Evolutionary conservation across 2,329 filamentous ascomycete species (phyloP), one percentile per base, ranked within the genome.

Genomic region (Rutstroemia sydowiana): DNA sequence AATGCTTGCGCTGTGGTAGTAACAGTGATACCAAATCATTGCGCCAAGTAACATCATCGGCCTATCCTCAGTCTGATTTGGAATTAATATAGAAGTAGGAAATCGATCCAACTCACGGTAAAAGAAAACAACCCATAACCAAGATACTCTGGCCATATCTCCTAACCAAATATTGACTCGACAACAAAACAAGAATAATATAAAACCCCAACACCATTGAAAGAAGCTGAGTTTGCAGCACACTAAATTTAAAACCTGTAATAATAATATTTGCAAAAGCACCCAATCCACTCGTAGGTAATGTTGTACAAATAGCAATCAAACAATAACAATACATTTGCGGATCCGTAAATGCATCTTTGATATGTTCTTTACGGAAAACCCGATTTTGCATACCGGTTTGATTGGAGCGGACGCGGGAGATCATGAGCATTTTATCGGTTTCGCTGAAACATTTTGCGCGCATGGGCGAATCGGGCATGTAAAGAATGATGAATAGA

Each of bases 221-320:
- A 21, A 91, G 70, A 1, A 91, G 71, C 68, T 89, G 85, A 0
- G 85, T 88, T 66, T 90, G 70, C 6, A 88, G 71, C 0, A 72
- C 70, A 0, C 70, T 75, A 61, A 89, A 91, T 0, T 82, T 70
- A 53, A 90, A 82, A n/a, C 74, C 73, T 51, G 75, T 78, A 67
- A 90, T 87, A 60, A 91, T 84, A 59, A 90, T 84, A 57, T 84
- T 84, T 49, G 84, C 81, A 63, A 88, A 90, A 0, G 81, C 81
- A 6, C 86, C 85, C 0, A 90, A 75, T 0, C 86, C 85, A 18
- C 78, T 82, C 0, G 85, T 89, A 0, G 85, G 86, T 1, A 90
- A 71, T 0, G 85, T 89, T 0, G 86, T 88, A 67, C 81, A 85
- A 20, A 90, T 71, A 48, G 82, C 77, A 43, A 89, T 82, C 6